These are phyloP conservation scores for Serendipita sp. DNA, from an alignment of 768 basidiomycete genomes.

Conservation along the genomic window DNA sequence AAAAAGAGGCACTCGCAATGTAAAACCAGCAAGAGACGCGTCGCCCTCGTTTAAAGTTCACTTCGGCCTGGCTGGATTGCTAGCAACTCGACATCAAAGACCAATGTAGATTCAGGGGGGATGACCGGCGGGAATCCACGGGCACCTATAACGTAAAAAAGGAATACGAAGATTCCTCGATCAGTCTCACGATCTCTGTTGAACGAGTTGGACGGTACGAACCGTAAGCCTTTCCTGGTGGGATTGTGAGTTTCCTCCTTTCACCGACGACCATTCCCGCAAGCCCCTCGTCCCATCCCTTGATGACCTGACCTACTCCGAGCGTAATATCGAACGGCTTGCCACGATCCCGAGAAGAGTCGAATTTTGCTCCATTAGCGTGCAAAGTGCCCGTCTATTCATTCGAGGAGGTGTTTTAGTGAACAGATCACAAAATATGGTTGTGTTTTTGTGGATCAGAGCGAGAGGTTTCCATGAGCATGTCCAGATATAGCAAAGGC, in stretches of 20 bases:
- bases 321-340: slow-evolving; percentile 65
- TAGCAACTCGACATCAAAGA: slow-evolving; percentile 80
- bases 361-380: slow-evolving; percentile 66
- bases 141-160: slow-evolving; percentile 33
- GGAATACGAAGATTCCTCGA: no score
- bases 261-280: slow-evolving; percentile 70
- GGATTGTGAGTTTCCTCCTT: slow-evolving; percentile 81
- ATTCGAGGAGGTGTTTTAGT: background rate
- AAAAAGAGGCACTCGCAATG: no score
- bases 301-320: slow-evolving; percentile 66
- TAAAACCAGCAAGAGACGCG: no score
- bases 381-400: slow-evolving; percentile 66
- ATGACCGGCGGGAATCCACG: slow-evolving; percentile 67
- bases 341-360: slow-evolving; percentile 58
- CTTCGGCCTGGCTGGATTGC: slow-evolving; percentile 24
- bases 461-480: no score
- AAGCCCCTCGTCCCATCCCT: slow-evolving; percentile 75
- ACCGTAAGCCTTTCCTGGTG: slow-evolving; percentile 71
- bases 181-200: background rate
- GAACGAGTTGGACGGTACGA: no score
- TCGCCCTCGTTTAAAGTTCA: no score
- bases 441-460: no score
- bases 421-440: no score
- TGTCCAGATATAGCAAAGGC: no score
- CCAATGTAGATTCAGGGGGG: slow-evolving; percentile 60